A percentile compares a stretch with the other conserved stretches of the same genome.
phyloP scores from a whole-genome alignment of 2,329 filamentous ascomycete species.

The Colletotrichum sansevieriae region DNA sequence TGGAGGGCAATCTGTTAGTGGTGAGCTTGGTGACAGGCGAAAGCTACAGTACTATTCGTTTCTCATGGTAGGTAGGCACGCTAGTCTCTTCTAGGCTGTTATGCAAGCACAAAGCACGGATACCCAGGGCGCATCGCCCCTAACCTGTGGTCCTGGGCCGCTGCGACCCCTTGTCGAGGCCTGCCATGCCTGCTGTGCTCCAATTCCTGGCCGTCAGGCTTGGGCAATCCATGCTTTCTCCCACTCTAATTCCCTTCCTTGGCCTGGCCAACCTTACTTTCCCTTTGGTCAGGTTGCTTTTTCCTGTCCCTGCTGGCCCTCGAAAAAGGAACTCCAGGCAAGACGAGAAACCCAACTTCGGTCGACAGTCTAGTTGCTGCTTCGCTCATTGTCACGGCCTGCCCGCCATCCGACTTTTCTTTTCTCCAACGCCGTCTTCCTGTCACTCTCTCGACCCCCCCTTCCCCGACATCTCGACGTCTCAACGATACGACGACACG shows the following conservation, averaged over 20 bases:
- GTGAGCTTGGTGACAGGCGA: conserved; percentile 11
- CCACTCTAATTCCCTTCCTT: not conserved
- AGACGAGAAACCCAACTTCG: conserved; percentile 25
- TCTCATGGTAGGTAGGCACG: not conserved
- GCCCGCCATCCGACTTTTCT: conserved; percentile 30
- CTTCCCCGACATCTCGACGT: conserved; percentile 4
- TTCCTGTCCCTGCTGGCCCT: conserved; percentile 22
- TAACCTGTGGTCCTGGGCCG: conserved; percentile 11
- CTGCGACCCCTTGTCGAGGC: too few species aligned
- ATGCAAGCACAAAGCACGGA: conserved; percentile 35
- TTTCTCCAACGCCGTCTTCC: conserved; percentile 27
- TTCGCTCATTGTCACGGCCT: conserved; percentile 36
- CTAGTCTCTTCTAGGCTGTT: conserved; percentile 10
- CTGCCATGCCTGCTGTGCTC: too few species aligned
- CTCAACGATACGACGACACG: conserved; percentile 29
- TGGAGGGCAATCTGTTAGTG: not conserved
- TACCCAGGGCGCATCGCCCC: conserved; percentile 14
- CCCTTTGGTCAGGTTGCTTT: conserved; percentile 22
- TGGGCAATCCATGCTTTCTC: conserved; percentile 20
- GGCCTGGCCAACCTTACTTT: conserved; percentile 14
- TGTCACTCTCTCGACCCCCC: conserved; percentile 2
- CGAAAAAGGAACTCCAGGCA: conserved; percentile 37
- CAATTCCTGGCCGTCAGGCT: conserved; percentile 2
- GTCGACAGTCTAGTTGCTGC: conserved; percentile 18
- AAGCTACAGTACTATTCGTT: not conserved